Evolutionary conservation across 192 early-diverging fungal genomes (phyloP).

Genomic region (Backusella mclennaniae): DNA sequence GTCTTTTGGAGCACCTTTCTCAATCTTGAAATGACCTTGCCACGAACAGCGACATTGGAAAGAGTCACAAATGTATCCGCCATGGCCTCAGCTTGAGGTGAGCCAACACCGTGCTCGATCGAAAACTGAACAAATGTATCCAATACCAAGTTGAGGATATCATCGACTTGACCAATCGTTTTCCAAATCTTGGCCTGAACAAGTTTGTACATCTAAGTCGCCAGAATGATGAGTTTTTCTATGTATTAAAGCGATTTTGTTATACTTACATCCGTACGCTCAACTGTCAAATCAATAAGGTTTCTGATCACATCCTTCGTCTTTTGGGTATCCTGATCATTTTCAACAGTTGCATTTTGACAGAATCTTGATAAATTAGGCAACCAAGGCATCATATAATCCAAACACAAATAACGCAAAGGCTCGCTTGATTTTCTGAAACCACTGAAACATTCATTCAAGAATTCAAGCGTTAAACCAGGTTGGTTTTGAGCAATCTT

Average conservation of each 20-base stretch:
- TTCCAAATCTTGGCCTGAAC: conserved; percentile 89
- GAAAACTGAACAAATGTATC: conserved; percentile 81
- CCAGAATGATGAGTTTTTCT: not conserved
- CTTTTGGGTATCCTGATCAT: conserved; percentile 54
- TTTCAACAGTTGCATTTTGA: conserved; percentile 39
- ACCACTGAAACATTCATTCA: conserved; percentile 81
- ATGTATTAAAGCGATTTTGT: not conserved
- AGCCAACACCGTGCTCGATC: conserved; percentile 75
- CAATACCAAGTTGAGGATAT: conserved; percentile 76
- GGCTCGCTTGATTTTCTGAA: conserved; percentile 74
- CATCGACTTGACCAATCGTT: conserved; percentile 74
- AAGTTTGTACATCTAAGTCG: conserved; percentile 67
- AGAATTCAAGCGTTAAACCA: conserved; percentile 84
- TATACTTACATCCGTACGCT: conserved; percentile 62
- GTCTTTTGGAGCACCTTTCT: conserved; percentile 82
- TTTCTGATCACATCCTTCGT: conserved; percentile 74
- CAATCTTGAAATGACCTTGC: conserved; percentile 78
- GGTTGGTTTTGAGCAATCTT: conserved; percentile 72
- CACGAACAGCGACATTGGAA: conserved; percentile 74
- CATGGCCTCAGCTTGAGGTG: conserved; percentile 77
- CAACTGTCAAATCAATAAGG: conserved; percentile 81
- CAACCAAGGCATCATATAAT: conserved; percentile 92
- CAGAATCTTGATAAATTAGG: conserved; percentile 69
- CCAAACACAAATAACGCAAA: conserved; percentile 77
- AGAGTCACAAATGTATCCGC: conserved; percentile 86